These are phyloP conservation scores for Pyrus pyrifolia DNA, from an alignment of 306 rosid genomes.

Conservation along the genomic window DNA sequence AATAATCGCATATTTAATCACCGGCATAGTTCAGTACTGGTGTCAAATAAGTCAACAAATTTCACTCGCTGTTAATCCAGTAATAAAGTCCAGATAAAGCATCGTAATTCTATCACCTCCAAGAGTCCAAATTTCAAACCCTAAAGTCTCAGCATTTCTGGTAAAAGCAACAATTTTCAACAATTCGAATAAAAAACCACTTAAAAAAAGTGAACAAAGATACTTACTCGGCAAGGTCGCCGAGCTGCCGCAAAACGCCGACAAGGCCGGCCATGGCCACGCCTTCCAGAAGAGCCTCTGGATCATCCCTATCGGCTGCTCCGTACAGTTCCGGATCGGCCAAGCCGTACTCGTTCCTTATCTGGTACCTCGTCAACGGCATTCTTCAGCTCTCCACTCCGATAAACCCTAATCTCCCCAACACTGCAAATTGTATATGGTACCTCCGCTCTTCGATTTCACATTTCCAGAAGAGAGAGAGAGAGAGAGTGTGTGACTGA, in stretches of 20 bases:
- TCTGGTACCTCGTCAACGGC: conserved; percentile 76
- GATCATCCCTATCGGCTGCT: conserved; percentile 81
- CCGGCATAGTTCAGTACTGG: conserved; percentile 1
- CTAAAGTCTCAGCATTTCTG: conserved; percentile 8
- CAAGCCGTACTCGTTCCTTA: conserved; percentile 64
- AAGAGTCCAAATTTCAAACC: conserved; percentile 4
- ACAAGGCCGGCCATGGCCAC: conserved; percentile 85
- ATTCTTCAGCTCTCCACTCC: conserved; percentile 23
- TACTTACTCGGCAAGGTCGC: conserved; percentile 87
- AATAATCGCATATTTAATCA: background rate
- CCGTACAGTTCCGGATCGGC: conserved; percentile 81
- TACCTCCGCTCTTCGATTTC: conserved; percentile 12
- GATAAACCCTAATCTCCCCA: conserved; percentile 19
- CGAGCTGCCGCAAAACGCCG: conserved; percentile 95
- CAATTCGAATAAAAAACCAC: background rate
- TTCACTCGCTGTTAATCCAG: background rate
- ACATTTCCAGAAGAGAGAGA: conserved; percentile 28
- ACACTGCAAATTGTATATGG: background rate
- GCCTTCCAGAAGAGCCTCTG: conserved; percentile 82
- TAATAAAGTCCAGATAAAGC: background rate
- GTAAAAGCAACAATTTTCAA: background rate
- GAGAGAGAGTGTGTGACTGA: conserved; percentile 15
- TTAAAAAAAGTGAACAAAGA: background rate
- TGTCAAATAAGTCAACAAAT: background rate
- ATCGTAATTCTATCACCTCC: background rate